Conservation (phyloP, 768 basidiomycete genomes). For the Sarcodon sp. region DNA sequence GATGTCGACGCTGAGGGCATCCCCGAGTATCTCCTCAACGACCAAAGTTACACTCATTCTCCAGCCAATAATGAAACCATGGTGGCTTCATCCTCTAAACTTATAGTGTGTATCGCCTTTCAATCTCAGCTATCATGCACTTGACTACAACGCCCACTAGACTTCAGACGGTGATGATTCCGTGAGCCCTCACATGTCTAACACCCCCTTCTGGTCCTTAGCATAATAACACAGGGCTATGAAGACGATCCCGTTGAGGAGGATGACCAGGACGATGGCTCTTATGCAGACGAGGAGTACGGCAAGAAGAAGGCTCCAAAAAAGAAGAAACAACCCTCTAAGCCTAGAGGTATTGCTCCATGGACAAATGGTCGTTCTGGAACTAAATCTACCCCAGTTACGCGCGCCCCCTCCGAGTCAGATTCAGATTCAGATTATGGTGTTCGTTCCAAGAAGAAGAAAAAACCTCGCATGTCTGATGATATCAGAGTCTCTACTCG, state of each 20-base stretch:
- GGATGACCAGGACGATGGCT: constrained; percentile 53
- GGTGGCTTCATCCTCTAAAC: constrained; percentile 18
- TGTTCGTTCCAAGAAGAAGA: constrained; percentile 79
- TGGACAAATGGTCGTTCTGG: constrained; percentile 9
- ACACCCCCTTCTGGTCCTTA: constrained; percentile 8
- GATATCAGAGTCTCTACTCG: constrained; percentile 70
- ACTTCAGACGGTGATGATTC: constrained; percentile 28
- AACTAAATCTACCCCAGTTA: constrained; percentile 14
- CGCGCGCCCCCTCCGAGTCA: constrained; percentile 41
- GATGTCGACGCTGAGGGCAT: constrained; percentile 52
- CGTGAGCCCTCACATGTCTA: constrained; percentile 24
- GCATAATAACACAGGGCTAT: constrained; percentile 34
- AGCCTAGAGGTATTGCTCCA: constrained; percentile 42
- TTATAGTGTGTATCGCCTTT: constrained; percentile 15
- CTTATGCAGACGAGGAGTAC: constrained; percentile 70
- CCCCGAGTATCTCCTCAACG: constrained; percentile 45
- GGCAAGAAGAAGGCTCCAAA: constrained; percentile 43
- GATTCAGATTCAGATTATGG: constrained; percentile 87
- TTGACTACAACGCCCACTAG: constrained; percentile 12
- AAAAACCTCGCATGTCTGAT: constrained; percentile 41
- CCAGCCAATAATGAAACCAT: constrained; percentile 25
- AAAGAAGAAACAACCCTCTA: constrained; percentile 56
- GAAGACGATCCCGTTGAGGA: constrained; percentile 31
- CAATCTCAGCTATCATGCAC: constrained; percentile 4
- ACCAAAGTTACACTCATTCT: constrained; percentile 19